Evolutionary conservation across 805 yeast genomes (phyloP), one percentile per base, ranked within the genome.

Genomic region (Tetrapisispora pingtungensis): DNA sequence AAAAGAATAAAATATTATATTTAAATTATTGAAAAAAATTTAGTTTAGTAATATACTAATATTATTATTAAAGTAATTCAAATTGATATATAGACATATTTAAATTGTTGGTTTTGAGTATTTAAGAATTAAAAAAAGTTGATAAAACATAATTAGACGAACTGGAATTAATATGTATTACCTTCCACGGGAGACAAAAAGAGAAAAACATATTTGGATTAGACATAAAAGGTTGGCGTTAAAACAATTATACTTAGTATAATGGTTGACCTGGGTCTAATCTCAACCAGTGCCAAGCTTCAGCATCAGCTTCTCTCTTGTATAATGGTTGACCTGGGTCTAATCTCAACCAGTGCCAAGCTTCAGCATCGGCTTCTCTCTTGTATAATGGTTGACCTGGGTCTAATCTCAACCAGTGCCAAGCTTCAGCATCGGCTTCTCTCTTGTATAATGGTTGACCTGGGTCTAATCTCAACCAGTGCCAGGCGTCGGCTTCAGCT

Each of bases 331-430:
- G 59, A 43, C 62, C 62, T 36, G 47, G 49, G 35, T 37, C 44
- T 33, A 59, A 43, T 17, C 46, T 42, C 26, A 59, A 39, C 63
- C 63, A 59, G 37, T 51, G 53, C 62, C 61, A 56, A 20, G 61
- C 56, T 8, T 48, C 49, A 30, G 59, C 58, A 18, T 50, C 57
- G n/a, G 65, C 62, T 8, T 61, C 64, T 49, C 64, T 55, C 46
- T 55, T 53, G 43, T 53, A 55, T 45, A 57, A 35, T 36, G 58
- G 58, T 43, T 57, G 58, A 44, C 62, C 62, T 19, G 48, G 47
- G 30, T 42, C 49, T 33, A 59, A 46, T 18, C 46, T 42, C 24
- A 59, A 45, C 57, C 62, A 57, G 36, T 57, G 57, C 57, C 60
- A 56, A 37, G 57, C 55, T 8, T 49, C 46, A 15, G 57, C 53